A percentile compares a stretch with the other conserved stretches of the same genome.
Conservation (phyloP, 78 protist species). For the Pigoraptor vietnamica region DNA sequence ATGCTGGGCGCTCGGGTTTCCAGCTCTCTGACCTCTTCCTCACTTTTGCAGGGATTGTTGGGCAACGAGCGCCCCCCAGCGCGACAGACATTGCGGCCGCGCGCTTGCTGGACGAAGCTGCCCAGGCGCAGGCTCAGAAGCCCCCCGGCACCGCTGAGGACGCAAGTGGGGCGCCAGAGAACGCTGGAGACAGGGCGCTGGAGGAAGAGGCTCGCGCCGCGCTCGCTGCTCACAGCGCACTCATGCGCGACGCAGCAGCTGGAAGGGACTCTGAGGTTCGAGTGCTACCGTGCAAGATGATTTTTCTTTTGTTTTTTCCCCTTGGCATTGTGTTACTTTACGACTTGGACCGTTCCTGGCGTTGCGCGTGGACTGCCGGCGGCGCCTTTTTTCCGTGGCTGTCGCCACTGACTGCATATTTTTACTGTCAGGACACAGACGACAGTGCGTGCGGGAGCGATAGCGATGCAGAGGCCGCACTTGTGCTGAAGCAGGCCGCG, state of each 20-base stretch:
- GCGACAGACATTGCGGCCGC: neutral
- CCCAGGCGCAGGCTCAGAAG: neutral
- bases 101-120: neutral
- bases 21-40: no score
- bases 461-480: neutral
- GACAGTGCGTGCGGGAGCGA: neutral
- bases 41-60: no score
- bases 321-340: no score
- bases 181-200: neutral
- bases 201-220: no score
- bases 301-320: no score
- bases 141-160: neutral
- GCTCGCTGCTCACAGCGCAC: no score
- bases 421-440: neutral
- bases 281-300: no score
- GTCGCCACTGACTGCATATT: neutral
- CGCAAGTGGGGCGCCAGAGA: neutral
- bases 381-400: neutral
- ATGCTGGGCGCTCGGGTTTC: neutral
- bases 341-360: neutral
- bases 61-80: neutral
- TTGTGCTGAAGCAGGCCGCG: neutral
- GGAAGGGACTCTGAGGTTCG: no score
- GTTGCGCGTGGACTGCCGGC: neutral
- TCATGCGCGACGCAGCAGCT: no score